Evolutionary conservation across 169 alveolate species (phyloP), one percentile per base, ranked within the genome.

Genomic region (Plasmodium vinckei): DNA sequence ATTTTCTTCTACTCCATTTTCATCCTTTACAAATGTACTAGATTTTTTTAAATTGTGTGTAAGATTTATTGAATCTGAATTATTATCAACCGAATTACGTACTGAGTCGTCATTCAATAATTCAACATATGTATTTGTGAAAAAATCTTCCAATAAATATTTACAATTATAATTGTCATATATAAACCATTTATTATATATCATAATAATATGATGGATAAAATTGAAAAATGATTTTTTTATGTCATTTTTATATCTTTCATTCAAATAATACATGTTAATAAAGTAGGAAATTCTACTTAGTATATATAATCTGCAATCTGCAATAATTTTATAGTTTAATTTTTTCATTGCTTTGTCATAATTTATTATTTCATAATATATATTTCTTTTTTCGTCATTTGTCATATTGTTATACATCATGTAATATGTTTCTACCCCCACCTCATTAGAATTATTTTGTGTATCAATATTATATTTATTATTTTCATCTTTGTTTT

Each of bases 191-290:
- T 82, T 82, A 5, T 82, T 67, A 12, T 82, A 82, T 59, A 82
- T 59, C 70, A 60, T 33, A 57, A 82, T 46, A 33, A 82, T 71
- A 10, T 82, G 82, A 47, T 82, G 90, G 56, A 82, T 82, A 60
- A 82, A 82, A 82, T 82, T 82, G 67, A 82, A 53, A 82, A 82
- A 82, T 9, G 72, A 39, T 42, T 82, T 82, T 53, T 82, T 82
- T 39, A 67, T 67, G 27, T 82, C 82, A 23, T 59, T 33, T 49
- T 82, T 59, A 33, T 71, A 23, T 47, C 27, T 25, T 67, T 82
- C 84, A 23, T 75, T 75, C 49, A 54, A 70, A 39, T 67, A 42
- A 56, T 82, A 82, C 67, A 82, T 9, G 49, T 82, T 79, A 47
- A 82, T 67, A 17, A 67, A 67, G 23, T 60, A 59, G 19, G 84